Conservation (phyloP, 768 basidiomycete genomes). For the Boletus huronensis region DNA sequence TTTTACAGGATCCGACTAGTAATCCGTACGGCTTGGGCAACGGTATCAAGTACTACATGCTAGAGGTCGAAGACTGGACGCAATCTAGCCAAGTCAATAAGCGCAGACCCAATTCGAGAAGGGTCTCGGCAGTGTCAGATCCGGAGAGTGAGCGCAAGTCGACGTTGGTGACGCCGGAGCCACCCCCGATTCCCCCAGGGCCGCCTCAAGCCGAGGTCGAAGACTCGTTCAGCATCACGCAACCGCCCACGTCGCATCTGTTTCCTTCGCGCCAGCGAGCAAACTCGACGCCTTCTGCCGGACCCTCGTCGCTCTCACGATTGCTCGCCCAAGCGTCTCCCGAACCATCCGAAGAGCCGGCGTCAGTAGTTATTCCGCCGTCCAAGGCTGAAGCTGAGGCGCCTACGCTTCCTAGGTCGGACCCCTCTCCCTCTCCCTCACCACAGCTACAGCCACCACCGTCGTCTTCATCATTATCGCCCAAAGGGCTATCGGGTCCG, state of each 20-base stretch:
- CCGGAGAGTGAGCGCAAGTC: constrained; percentile 40
- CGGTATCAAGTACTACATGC: constrained; percentile 90
- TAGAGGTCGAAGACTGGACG: constrained; percentile 93
- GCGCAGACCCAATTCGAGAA: constrained; percentile 52
- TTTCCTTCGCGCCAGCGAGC: constrained; percentile 62
- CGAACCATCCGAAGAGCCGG: constrained; percentile 32
- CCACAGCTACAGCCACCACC: constrained; percentile 37
- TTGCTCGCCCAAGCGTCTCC: constrained; percentile 70
- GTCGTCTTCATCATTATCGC: constrained; percentile 7
- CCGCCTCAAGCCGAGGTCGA: constrained; percentile 72
- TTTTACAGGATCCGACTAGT: constrained; percentile 66
- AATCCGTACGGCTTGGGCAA: constrained; percentile 89
- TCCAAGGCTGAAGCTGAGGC: constrained; percentile 28
- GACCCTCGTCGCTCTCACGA: constrained; percentile 77
- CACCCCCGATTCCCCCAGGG: constrained; percentile 41
- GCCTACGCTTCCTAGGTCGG: constrained; percentile 27
- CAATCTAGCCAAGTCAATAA: constrained; percentile 63
- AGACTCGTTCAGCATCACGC: constrained; percentile 62
- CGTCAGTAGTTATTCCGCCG: constrained; percentile 26
- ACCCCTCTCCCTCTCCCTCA: constrained; percentile 16
- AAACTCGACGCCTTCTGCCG: constrained; percentile 64
- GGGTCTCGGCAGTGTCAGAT: constrained; percentile 38
- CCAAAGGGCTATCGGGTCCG: background rate
- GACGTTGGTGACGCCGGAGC: constrained; percentile 7
- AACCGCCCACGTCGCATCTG: constrained; percentile 63